These are phyloP conservation scores for Trichoderma citrinoviride DNA, from an alignment of 2,329 filamentous ascomycete genomes.

Conservation along the genomic window DNA sequence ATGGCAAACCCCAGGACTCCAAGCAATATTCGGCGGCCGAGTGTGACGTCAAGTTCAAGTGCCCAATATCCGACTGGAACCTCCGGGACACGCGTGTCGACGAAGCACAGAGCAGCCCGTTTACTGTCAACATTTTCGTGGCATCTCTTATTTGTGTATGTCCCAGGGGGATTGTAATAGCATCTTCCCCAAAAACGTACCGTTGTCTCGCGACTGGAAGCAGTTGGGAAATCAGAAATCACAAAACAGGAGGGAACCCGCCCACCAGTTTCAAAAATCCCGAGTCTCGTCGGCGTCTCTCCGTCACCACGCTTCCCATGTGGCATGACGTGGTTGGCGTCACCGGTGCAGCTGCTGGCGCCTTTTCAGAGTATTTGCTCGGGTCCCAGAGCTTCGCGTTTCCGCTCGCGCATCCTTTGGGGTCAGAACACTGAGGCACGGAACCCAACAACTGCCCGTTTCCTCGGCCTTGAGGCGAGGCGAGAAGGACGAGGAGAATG, in stretches of 20 bases:
- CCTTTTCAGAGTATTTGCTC: background rate
- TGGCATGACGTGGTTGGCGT: constrained; percentile 18
- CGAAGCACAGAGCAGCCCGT: too few species aligned
- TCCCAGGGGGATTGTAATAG: background rate
- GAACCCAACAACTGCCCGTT: too few species aligned
- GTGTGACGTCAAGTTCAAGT: constrained; percentile 11
- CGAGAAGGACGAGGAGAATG: too few species aligned
- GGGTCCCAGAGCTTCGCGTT: background rate
- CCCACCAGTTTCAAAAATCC: background rate
- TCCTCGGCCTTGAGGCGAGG: too few species aligned
- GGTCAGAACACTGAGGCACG: background rate
- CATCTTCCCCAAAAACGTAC: background rate
- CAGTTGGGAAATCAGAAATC: background rate
- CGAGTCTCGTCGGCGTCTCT: background rate
- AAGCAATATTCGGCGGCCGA: background rate
- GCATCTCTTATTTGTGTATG: too few species aligned
- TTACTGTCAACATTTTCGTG: too few species aligned
- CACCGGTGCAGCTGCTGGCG: constrained; percentile 9
- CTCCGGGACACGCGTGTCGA: too few species aligned
- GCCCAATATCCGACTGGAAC: too few species aligned
- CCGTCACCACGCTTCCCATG: background rate
- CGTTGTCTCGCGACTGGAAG: background rate
- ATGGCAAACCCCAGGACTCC: background rate
- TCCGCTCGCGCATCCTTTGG: background rate
- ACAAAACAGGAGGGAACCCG: too few species aligned